Evolutionary conservation across 805 yeast genomes (phyloP), one percentile per base, ranked within the genome.

Genomic region (Isabelozyma pseudorhagii): DNA sequence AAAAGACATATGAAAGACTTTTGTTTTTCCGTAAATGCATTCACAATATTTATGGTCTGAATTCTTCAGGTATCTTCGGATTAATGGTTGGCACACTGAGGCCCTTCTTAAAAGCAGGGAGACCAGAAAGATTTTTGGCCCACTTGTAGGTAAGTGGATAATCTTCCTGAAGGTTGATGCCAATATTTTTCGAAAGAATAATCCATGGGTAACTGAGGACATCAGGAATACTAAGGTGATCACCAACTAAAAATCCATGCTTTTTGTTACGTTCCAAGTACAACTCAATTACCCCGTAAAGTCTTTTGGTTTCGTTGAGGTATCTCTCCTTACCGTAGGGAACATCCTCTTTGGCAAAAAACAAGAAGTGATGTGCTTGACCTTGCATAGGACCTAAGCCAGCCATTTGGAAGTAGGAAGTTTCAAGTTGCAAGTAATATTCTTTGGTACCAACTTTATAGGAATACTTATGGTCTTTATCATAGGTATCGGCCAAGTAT

Each of bases 371-470:
- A 51, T 64, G 61, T 40, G 79, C 80, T 60, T 83, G 87, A 9
- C 89, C 88, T 57, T 77, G 83, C 75, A 77, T 80, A 49, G 88
- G 87, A 31, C 85, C 84, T 40, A 78, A 65, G 7, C 81, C 80
- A 7, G 84, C 82, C 68, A 79, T 74, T 56, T 82, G 85, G 72
- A 81, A 83, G 41, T 72, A 71, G 8, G 78, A 54, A 78, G 84
- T 75, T 53, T 81, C 82, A 55, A 77, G 59, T 60, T 78, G 76
- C 54, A 72, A 75, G 64, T 80, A 84, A 62, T 83, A 84, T 43
- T 65, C 64, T 43, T 55, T 51, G 27, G 81, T 63, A 10, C 69
- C 69, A 21, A 28, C 46, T 27, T 64, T 67, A 52, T 64, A 78
- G 25, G 77, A 71, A 55, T 53, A 75, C 62, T 80, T 79, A 51